These are phyloP conservation scores for Penicillium capsulatum DNA, from an alignment of 2,329 filamentous ascomycete genomes.

Conservation along the genomic window DNA sequence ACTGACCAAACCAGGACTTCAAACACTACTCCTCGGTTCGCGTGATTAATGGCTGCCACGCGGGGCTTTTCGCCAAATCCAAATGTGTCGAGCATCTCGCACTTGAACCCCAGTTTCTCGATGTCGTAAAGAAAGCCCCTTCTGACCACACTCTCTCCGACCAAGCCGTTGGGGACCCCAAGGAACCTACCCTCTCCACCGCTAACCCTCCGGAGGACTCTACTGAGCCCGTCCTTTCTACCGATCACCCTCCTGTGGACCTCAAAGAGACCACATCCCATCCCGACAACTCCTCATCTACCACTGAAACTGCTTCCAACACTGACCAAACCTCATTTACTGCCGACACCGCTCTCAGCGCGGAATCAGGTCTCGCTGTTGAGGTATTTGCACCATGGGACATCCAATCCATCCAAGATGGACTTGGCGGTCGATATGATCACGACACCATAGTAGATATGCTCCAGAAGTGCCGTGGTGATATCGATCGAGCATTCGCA, in stretches of 20 bases:
- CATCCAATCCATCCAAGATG: slow-evolving; percentile 51
- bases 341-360: slow-evolving; percentile 1
- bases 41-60: slow-evolving; percentile 56
- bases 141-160: no score
- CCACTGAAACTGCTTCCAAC: no score
- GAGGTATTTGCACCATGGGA: slow-evolving; percentile 52
- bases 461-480: slow-evolving; percentile 51
- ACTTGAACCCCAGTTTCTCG: slow-evolving; percentile 22
- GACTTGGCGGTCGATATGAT: slow-evolving; percentile 50
- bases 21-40: slow-evolving; percentile 66
- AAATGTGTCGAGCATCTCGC: slow-evolving; percentile 35
- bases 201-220: not conserved
- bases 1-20: slow-evolving; percentile 47
- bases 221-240: not conserved
- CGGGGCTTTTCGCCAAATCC: slow-evolving; percentile 45
- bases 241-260: slow-evolving; percentile 12
- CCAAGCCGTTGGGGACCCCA: not conserved
- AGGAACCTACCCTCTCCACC: not conserved
- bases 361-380: slow-evolving; percentile 23
- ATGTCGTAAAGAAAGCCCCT: no score
- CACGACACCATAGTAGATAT: slow-evolving; percentile 50
- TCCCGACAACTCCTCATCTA: no score
- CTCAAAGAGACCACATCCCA: no score
- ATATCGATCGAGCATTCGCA: slow-evolving; percentile 52
- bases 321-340: no score